phyloP scores from a whole-genome alignment of 75 land plant species.

The Pinus albicaulis region DNA sequence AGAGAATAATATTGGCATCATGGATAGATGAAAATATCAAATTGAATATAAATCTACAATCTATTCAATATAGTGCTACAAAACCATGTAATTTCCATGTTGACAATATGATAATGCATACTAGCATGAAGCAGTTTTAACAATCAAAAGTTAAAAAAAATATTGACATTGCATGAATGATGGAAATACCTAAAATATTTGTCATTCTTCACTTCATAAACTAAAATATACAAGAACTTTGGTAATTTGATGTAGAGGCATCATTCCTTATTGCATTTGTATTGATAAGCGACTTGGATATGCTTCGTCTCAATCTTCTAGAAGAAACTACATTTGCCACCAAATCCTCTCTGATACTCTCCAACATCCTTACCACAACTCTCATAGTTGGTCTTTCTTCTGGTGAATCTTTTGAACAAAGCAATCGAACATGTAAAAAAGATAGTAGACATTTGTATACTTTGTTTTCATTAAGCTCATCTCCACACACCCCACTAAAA shows the following conservation, averaged over 20 bases:
- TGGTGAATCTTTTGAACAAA: constrained; percentile 23
- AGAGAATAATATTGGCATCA: too few relatives aligned
- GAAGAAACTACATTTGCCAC: background rate
- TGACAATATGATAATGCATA: too few relatives aligned
- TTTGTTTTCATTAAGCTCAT: background rate
- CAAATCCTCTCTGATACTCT: background rate
- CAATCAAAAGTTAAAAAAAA: too few relatives aligned
- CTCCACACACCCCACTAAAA: background rate
- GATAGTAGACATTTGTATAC: background rate
- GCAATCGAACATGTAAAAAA: constrained; percentile 12
- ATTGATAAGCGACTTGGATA: background rate
- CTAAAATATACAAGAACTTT: background rate
- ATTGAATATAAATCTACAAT: too few relatives aligned
- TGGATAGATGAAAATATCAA: too few relatives aligned
- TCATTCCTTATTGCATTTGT: background rate
- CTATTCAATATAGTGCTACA: too few relatives aligned
- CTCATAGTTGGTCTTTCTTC: constrained; percentile 37
- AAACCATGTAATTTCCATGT: too few relatives aligned
- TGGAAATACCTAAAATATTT: too few relatives aligned
- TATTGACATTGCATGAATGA: too few relatives aligned
- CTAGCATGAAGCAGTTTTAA: too few relatives aligned
- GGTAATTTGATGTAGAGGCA: background rate
- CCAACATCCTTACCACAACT: constrained; percentile 8
- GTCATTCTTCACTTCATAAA: too few relatives aligned
- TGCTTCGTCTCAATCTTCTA: background rate